A percentile compares a stretch with the other conserved stretches of the same genome.
phyloP scores from a whole-genome alignment of 495 filamentous ascomycete species.

The Hypoxylon rickii region DNA sequence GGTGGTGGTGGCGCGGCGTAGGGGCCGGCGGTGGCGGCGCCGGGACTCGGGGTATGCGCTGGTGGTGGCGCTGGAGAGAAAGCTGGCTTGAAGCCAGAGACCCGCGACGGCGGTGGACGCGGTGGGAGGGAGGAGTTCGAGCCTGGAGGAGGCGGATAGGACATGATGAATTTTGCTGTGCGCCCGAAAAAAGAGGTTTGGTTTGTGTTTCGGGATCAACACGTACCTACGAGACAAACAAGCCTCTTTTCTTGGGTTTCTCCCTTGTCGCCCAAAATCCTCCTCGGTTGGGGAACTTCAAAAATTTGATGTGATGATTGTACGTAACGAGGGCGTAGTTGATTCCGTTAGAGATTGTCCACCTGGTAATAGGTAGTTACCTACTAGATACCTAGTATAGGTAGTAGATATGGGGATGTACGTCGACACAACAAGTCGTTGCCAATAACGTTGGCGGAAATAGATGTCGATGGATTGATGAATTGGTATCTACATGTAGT shows the following conservation, averaged over 20 bases:
- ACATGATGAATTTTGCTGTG: constrained; percentile 84
- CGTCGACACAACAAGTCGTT: background rate
- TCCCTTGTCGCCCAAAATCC: background rate
- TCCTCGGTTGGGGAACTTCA: background rate
- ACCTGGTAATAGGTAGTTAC: no score
- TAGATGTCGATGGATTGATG: no score
- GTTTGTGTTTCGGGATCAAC: constrained; percentile 36
- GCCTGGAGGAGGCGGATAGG: constrained; percentile 92
- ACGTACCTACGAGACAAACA: constrained; percentile 55
- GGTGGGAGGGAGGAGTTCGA: constrained; percentile 75
- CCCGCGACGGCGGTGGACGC: constrained; percentile 73
- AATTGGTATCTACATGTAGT: no score
- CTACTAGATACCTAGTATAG: no score
- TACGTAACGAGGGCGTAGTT: background rate
- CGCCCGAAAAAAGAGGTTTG: constrained; percentile 32
- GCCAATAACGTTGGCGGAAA: no score
- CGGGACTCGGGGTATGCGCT: constrained; percentile 36
- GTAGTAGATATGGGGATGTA: background rate
- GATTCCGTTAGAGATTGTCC: no score
- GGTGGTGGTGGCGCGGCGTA: constrained; percentile 41
- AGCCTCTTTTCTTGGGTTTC: constrained; percentile 22
- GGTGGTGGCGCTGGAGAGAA: constrained; percentile 51
- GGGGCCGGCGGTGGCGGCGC: constrained; percentile 30
- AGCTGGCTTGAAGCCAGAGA: constrained; percentile 62
- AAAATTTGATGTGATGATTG: background rate